Evolutionary conservation across 805 yeast species (phyloP).

Genomic region (Myxozyma sirexii): DNA sequence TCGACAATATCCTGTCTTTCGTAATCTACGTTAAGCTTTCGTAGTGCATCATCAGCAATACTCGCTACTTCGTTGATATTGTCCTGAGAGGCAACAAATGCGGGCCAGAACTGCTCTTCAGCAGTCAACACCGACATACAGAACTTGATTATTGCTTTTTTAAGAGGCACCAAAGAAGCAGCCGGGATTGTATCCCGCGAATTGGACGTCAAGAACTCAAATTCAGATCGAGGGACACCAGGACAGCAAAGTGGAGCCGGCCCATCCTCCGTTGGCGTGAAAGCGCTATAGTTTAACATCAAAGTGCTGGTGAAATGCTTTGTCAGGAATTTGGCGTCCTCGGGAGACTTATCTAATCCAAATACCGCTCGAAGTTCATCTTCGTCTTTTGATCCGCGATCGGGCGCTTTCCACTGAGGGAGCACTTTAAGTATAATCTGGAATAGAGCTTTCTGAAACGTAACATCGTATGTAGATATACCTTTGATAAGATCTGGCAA

Average conservation of each 20-base stretch:
- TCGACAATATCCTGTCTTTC: slow-evolving; percentile 53
- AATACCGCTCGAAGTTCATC: slow-evolving; percentile 44
- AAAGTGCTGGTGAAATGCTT: slow-evolving; percentile 58
- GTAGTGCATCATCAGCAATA: slow-evolving; percentile 53
- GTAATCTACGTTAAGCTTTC: slow-evolving; percentile 54
- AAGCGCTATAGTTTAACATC: slow-evolving; percentile 53
- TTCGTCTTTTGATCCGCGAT: slow-evolving; percentile 50
- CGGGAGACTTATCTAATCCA: slow-evolving; percentile 43
- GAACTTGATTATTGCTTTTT: slow-evolving; percentile 50
- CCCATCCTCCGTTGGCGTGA: background rate
- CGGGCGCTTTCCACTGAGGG: slow-evolving; percentile 53
- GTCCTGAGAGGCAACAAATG: slow-evolving; percentile 68
- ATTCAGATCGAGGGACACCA: slow-evolving; percentile 62
- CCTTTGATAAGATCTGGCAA: slow-evolving; percentile 54
- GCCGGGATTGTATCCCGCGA: slow-evolving; percentile 66
- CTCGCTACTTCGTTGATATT: slow-evolving; percentile 58
- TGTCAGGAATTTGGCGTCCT: slow-evolving; percentile 53
- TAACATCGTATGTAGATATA: slow-evolving; percentile 47
- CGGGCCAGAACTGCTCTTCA: slow-evolving; percentile 49
- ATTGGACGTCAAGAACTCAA: slow-evolving; percentile 63
- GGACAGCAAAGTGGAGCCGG: slow-evolving; percentile 49
- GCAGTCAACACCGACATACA: slow-evolving; percentile 49
- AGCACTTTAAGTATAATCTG: slow-evolving; percentile 61
- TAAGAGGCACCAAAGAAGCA: slow-evolving; percentile 50
- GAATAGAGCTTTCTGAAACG: slow-evolving; percentile 61